Evolutionary conservation across 2,329 filamentous ascomycete species (phyloP), one percentile per base, ranked within the genome.

Genomic region (Drechslerella coelobrocha): DNA sequence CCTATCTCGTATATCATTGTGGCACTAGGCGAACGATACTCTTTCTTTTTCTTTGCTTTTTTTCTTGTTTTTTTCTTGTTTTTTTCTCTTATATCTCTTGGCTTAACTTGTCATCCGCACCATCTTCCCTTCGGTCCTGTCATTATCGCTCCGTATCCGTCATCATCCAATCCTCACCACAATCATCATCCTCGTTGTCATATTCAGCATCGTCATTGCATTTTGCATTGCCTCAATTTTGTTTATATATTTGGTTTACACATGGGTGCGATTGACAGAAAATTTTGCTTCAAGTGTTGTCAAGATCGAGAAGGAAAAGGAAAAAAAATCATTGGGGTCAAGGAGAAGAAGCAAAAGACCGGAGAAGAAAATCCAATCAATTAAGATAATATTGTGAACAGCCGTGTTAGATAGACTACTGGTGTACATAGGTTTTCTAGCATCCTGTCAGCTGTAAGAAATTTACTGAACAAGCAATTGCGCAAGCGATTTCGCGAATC

Each of bases 21-120:
- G 73, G 74, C 59, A 78, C 76, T 43, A 48, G 78, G 78, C 53
- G 78, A 78, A 78, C 74, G n/a, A n/a, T n/a, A 77, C 77, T 77
- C 72, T 74, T 73, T 56, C 39, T 53, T 65, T 71, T 59, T 43
- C 50, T 21, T 57, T 53, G 45, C 51, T 51, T 66, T 65, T 71
- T 62, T 43, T 55, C 17, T 57, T 54, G 45, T 53, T 45, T 66
- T 73, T 24, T 48, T 50, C 56, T 61, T 47, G 39, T 19, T 39
- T 31, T 24, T 19, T 59, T 68, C 27, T 37, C 43, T 47, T 43
- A 31, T 8, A 17, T 34, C 48, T 39, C 34, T 27, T 21, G 17
- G 21, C 43, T 27, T 48, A 24, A 21, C 23, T 61, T 51, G 21
- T 37, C 47, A 68, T 43, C 51, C 23, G 19, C 39, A 19, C 17